A percentile compares a stretch with the other conserved stretches of the same genome.
These are phyloP conservation scores for Wallacemonas sp. DNA, from an alignment of 208 protist species.

Conservation along the genomic window DNA sequence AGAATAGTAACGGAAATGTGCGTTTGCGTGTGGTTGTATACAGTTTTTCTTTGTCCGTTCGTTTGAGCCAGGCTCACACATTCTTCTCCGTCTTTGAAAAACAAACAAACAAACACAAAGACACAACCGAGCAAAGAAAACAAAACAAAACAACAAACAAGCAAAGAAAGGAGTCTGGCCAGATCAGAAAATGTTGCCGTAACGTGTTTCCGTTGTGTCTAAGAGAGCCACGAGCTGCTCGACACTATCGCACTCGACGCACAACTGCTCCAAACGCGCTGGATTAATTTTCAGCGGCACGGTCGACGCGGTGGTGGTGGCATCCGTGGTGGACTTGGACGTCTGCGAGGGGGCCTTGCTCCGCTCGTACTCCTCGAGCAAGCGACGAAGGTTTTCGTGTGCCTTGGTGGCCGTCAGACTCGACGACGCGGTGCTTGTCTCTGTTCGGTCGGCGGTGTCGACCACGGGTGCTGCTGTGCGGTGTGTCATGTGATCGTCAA, in stretches of 20 bases:
- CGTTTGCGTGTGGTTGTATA: no score
- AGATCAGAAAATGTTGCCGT: constrained; percentile 36
- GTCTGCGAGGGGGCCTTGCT: no score
- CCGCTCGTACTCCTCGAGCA: background rate
- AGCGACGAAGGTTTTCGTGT: background rate
- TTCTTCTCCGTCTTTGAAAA: no score
- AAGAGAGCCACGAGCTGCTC: constrained; percentile 35
- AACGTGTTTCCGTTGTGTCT: constrained; percentile 15
- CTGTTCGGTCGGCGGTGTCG: background rate
- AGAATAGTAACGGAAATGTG: no score
- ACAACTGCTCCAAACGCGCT: constrained; percentile 56
- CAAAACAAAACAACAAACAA: background rate
- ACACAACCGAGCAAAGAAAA: background rate
- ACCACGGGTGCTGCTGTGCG: background rate
- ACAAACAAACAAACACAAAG: no score
- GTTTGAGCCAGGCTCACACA: no score
- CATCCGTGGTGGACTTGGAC: background rate
- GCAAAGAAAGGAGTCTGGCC: no score
- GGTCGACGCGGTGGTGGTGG: background rate
- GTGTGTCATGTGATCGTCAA: constrained; percentile 20
- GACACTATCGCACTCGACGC: constrained; percentile 40
- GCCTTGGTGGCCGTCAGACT: background rate
- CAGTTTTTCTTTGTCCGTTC: no score
- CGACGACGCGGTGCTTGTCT: no score
- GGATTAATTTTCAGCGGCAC: constrained; percentile 36